A percentile compares a stretch with the other conserved stretches of the same genome.
phyloP scores from a whole-genome alignment of 2,329 filamentous ascomycete species.

The Colletotrichum sojae region DNA sequence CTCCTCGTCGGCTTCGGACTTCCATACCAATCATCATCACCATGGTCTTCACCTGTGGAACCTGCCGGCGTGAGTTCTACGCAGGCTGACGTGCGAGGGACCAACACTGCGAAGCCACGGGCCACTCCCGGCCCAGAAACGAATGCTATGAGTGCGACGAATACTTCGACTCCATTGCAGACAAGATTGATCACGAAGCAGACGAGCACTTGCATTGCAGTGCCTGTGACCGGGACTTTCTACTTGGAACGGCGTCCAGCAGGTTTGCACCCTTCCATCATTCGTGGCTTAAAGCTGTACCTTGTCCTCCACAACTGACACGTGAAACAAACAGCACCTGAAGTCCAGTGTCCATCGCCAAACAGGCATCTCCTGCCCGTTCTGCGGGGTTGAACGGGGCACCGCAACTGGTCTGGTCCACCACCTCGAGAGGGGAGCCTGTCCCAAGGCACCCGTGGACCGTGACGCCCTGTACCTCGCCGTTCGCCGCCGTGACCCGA shows the following conservation, averaged over 20 bases:
- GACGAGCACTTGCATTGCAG: conserved; percentile 9
- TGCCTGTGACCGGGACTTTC: neutral
- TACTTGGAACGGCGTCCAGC: neutral
- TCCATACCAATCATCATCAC: neutral
- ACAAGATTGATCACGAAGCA: conserved; percentile 25
- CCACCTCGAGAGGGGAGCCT: conserved; percentile 70
- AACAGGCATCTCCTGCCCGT: conserved; percentile 64
- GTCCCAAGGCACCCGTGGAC: conserved; percentile 61
- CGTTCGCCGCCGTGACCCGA: conserved; percentile 61
- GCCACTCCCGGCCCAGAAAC: conserved; percentile 44
- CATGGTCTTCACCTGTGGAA: conserved; percentile 42
- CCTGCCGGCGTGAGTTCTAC: conserved; percentile 46
- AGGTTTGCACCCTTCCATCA: neutral
- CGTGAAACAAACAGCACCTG: conserved; percentile 63
- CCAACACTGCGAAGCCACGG: conserved; percentile 47
- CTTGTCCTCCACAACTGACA: neutral
- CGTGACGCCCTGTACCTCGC: conserved; percentile 62
- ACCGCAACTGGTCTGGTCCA: conserved; percentile 68
- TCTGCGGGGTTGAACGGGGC: conserved; percentile 62
- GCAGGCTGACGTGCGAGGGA: conserved; percentile 45
- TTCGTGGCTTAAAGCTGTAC: neutral
- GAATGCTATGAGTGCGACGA: conserved; percentile 49
- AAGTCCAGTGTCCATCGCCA: conserved; percentile 66
- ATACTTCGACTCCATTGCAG: conserved; percentile 44
- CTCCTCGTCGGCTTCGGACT: neutral